phyloP scores from a whole-genome alignment of 2,329 filamentous ascomycete genomes.

The Rhinocladiella mackenziei region DNA sequence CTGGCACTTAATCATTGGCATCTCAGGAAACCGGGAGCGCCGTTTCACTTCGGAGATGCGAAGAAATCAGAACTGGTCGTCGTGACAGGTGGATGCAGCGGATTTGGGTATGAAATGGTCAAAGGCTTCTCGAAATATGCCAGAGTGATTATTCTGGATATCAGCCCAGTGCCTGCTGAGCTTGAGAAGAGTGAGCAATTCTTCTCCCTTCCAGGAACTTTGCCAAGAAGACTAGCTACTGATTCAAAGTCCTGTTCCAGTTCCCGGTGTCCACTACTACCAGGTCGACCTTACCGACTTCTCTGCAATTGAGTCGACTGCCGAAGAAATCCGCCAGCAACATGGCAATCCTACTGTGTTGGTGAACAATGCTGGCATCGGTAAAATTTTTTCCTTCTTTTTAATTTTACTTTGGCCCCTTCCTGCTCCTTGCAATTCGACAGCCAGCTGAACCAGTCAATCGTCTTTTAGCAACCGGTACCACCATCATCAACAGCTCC shows the following conservation, averaged over 20 bases:
- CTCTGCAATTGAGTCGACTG: conserved; percentile 44
- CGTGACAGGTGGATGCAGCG: conserved; percentile 62
- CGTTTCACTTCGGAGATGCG: conserved; percentile 30
- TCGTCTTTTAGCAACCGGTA: conserved; percentile 39
- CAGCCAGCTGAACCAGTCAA: background rate
- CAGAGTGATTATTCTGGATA: conserved; percentile 68
- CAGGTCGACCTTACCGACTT: conserved; percentile 65
- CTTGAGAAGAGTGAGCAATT: conserved; percentile 20
- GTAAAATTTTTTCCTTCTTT: conserved; percentile 33
- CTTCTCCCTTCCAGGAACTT: background rate
- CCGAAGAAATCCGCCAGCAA: conserved; percentile 47
- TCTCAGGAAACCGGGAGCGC: conserved; percentile 33
- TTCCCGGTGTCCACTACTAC: conserved; percentile 59
- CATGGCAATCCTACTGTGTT: conserved; percentile 65
- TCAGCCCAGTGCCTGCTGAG: conserved; percentile 39
- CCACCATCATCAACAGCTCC: conserved; percentile 56
- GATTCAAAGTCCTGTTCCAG: conserved; percentile 5
- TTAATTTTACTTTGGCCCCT: too few relatives aligned
- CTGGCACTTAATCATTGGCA: conserved; percentile 44
- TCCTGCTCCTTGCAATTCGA: background rate
- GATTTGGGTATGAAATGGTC: conserved; percentile 67
- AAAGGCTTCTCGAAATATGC: conserved; percentile 62
- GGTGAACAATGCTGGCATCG: conserved; percentile 68
- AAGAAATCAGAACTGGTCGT: conserved; percentile 35
- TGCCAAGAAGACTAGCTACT: background rate